Evolutionary conservation across 2,329 filamentous ascomycete genomes (phyloP).

Genomic region (Trichoderma sp.): DNA sequence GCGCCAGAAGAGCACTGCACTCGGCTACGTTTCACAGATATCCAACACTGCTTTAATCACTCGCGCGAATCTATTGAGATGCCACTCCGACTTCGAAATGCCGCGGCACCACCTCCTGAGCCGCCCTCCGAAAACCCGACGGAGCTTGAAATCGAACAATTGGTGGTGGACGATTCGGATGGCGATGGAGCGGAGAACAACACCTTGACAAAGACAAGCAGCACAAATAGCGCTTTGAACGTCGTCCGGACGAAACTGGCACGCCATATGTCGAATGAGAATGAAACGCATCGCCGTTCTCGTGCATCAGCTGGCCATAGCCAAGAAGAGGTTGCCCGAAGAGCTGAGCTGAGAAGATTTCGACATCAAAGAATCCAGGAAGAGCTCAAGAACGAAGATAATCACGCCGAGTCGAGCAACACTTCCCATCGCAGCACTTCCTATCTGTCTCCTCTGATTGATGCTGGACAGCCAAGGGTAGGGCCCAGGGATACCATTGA

Average conservation of each 20-base stretch:
- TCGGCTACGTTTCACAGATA: background rate
- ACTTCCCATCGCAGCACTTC: conserved; percentile 33
- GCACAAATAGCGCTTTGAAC: conserved; percentile 46
- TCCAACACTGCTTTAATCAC: background rate
- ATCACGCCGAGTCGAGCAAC: conserved; percentile 39
- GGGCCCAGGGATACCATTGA: conserved; percentile 55
- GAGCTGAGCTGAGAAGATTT: conserved; percentile 58
- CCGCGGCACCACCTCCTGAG: background rate
- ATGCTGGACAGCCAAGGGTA: conserved; percentile 37
- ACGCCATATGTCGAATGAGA: conserved; percentile 50
- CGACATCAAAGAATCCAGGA: conserved; percentile 60
- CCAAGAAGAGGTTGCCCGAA: conserved; percentile 55
- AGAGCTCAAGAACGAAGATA: conserved; percentile 53
- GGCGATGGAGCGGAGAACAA: conserved; percentile 39
- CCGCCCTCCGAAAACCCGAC: conserved; percentile 29
- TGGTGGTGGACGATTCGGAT: conserved; percentile 44
- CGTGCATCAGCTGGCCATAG: conserved; percentile 48
- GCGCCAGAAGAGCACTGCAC: background rate
- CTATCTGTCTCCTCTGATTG: conserved; percentile 33
- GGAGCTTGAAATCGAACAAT: conserved; percentile 37
- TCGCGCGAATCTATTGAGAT: conserved; percentile 1
- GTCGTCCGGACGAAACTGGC: conserved; percentile 49
- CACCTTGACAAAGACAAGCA: conserved; percentile 38
- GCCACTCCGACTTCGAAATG: background rate
- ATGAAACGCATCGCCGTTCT: conserved; percentile 43